Evolutionary conservation across 2,329 filamentous ascomycete species (phyloP).

Genomic region (Gaeumannomyces tritici): DNA sequence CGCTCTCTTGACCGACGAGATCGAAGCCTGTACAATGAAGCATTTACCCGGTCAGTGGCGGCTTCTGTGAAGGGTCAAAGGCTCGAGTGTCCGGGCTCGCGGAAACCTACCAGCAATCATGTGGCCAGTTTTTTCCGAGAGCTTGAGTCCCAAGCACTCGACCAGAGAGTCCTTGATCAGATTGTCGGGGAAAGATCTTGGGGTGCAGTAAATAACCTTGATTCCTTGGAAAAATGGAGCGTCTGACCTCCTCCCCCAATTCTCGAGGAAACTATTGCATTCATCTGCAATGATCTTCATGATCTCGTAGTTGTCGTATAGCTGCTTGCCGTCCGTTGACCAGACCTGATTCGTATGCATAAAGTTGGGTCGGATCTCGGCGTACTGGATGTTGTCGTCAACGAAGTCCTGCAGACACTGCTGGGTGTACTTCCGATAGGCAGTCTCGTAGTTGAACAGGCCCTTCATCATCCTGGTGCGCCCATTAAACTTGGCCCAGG

Average conservation of each 20-base stretch:
- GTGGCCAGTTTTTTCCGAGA: constrained; percentile 31
- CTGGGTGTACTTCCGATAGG: constrained; percentile 51
- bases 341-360: constrained; percentile 54
- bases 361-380: constrained; percentile 62
- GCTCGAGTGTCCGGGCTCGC: background rate
- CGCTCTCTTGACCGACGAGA: constrained; percentile 58
- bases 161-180: constrained; percentile 39
- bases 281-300: constrained; percentile 51
- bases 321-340: constrained; percentile 40
- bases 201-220: constrained; percentile 65
- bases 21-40: constrained; percentile 49
- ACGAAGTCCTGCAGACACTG: constrained; percentile 52
- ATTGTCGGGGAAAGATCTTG: constrained; percentile 43
- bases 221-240: constrained; percentile 52
- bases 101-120: constrained; percentile 51
- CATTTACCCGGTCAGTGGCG: background rate
- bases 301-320: constrained; percentile 47
- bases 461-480: constrained; percentile 66
- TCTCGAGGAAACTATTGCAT: constrained; percentile 34
- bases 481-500: constrained; percentile 56
- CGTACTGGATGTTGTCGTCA: constrained; percentile 58
- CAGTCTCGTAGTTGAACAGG: constrained; percentile 55
- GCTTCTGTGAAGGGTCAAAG: background rate
- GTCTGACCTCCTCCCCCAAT: background rate
- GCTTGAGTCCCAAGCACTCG: constrained; percentile 53